These are phyloP conservation scores for Ramaria sp. DNA, from an alignment of 768 basidiomycete genomes.

Conservation along the genomic window DNA sequence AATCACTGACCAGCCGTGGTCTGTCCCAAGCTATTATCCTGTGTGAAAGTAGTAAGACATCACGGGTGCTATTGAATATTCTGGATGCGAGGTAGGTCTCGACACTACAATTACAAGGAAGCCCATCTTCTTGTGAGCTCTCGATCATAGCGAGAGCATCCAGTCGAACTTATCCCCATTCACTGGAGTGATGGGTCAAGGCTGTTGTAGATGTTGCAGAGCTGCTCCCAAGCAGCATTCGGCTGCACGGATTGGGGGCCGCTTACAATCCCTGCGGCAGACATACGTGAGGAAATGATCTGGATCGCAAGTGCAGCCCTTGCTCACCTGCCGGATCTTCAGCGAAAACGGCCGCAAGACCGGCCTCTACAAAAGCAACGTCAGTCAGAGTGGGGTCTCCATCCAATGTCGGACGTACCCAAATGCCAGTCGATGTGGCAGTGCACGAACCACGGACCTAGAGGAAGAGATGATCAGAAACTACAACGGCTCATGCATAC, in stretches of 20 bases:
- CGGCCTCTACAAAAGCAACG: slow-evolving; percentile 5
- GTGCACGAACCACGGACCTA: slow-evolving; percentile 25
- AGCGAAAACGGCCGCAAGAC: slow-evolving; percentile 29
- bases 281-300: not conserved
- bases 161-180: too few species aligned
- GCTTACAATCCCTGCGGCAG: not conserved
- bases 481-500: too few species aligned
- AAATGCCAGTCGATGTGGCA: slow-evolving; percentile 39
- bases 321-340: slow-evolving; percentile 18
- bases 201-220: slow-evolving; percentile 5
- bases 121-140: too few species aligned
- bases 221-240: not conserved
- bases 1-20: too few species aligned
- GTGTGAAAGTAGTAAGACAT: too few species aligned
- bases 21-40: too few species aligned
- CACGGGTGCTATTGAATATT: too few species aligned
- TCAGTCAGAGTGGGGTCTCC: not conserved
- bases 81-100: too few species aligned
- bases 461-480: too few species aligned
- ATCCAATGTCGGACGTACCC: slow-evolving; percentile 1
- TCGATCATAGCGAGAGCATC: too few species aligned
- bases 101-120: too few species aligned
- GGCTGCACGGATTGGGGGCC: not conserved
- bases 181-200: not conserved
- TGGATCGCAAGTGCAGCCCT: not conserved